Base-by-base conservation (phyloP, 2,329 filamentous ascomycete genomes). In the Pestalotiopsis sp. region DNA sequence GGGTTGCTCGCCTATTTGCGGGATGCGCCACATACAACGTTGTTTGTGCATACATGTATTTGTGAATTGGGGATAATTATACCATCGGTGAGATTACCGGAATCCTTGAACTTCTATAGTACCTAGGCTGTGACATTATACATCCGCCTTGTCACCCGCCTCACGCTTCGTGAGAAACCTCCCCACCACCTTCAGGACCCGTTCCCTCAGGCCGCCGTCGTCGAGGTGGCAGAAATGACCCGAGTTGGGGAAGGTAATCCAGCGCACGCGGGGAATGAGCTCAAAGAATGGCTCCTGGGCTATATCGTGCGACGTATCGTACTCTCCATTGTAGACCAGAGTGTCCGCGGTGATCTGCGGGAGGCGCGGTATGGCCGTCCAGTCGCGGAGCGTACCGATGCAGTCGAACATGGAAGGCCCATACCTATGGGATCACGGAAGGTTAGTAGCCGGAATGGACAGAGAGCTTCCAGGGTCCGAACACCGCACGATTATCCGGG, bases 241-340 rank as follows among this genome's bases (percentile, higher is more conserved):
- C 11, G 67, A 69, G 56, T 58, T 65, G 27, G 68, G 61, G 49
- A 76, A 73, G 11, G 69, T 70, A 41, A 75, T 69, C 72, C 73
- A 74, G 65, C 73, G 72, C 13, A 75, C 74, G 6, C 67, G 72
- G 13, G 72, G 71, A 2, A 75, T 74, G 20, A 73, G 68, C 64
- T 75, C 70, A 27, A 76, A 76, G 57, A 73, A 73, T 4, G 73
- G 73, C 4, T 68, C 70, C 61, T 76, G 73, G 5, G 70, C 66
- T 2, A 75, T 70, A 36, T 76, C 70, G 23, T 76, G 71, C 13
- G 72, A 75, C 1, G 72, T 77, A 61, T 77, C 74, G 64, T 72
- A 73, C 25, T 75, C 74, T 25, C 72, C 71, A 31, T 74, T 76
- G 61, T 73, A 75, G 31, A 76, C 68, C 7, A 77, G 68, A 11